Conservation (phyloP, 1,139 yeast genomes). For the Blastobotrys illinoisensis region DNA sequence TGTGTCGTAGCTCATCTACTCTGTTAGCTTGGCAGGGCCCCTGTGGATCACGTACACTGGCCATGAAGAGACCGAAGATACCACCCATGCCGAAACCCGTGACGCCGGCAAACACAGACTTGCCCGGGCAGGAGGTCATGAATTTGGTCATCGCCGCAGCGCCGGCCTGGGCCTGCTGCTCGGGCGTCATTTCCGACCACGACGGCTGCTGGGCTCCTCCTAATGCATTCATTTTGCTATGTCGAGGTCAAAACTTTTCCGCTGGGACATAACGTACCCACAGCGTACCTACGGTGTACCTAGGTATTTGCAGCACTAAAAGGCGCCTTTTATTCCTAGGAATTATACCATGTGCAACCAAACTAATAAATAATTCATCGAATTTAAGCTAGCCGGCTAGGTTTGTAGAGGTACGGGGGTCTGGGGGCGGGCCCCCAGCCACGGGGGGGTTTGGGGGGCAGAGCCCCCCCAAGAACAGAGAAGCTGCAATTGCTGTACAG, state of each 20-base stretch:
- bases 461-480: too few species aligned
- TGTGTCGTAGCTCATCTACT: slow-evolving; percentile 66
- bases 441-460: too few species aligned
- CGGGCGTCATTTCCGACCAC: slow-evolving; percentile 71
- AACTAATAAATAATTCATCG: too few species aligned
- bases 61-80: slow-evolving; percentile 94
- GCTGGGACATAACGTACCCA: not conserved
- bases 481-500: too few species aligned
- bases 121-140: slow-evolving; percentile 95
- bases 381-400: too few species aligned
- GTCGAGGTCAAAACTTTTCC: not conserved
- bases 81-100: slow-evolving; percentile 96
- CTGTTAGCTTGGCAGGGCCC: not conserved
- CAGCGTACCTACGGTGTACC: too few species aligned
- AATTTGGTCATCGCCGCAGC: slow-evolving; percentile 77
- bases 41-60: slow-evolving; percentile 50
- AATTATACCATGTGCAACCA: too few species aligned
- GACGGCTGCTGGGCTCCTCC: slow-evolving; percentile 7
- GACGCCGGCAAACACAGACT: slow-evolving; percentile 85
- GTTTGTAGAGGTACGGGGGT: too few species aligned
- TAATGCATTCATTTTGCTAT: not conserved
- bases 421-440: too few species aligned
- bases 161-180: slow-evolving; percentile 89
- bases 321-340: not conserved
- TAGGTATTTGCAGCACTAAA: too few species aligned